These are phyloP conservation scores for Ophiocordyceps australis DNA, from an alignment of 2,329 filamentous ascomycete species.

Conservation along the genomic window DNA sequence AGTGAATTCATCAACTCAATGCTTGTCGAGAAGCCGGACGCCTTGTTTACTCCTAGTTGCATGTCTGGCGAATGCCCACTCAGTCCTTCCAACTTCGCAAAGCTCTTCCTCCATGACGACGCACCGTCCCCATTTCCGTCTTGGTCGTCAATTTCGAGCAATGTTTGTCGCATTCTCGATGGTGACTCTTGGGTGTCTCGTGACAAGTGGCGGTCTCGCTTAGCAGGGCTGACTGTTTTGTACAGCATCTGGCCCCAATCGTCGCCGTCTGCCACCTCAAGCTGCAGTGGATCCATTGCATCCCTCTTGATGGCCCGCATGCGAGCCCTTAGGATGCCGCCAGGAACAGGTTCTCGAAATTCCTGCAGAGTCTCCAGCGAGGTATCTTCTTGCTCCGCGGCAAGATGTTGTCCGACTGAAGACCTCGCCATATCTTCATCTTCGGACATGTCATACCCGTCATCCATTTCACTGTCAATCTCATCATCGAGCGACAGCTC, in stretches of 20 bases:
- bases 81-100: conserved; percentile 10
- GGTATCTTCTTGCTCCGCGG: conserved; percentile 52
- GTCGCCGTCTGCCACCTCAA: conserved; percentile 49
- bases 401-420: conserved; percentile 54
- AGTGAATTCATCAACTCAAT: conserved; percentile 95
- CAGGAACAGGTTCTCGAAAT: conserved; percentile 28
- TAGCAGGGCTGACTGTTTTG: conserved; percentile 84
- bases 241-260: conserved; percentile 91
- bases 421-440: conserved; percentile 63
- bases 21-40: conserved; percentile 61
- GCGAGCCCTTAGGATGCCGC: conserved; percentile 42
- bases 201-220: conserved; percentile 68
- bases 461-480: conserved; percentile 35
- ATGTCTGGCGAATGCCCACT: conserved; percentile 11
- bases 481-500: conserved; percentile 45
- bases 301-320: conserved; percentile 46
- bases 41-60: conserved; percentile 21
- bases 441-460: conserved; percentile 59
- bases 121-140: conserved; percentile 29
- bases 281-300: conserved; percentile 35
- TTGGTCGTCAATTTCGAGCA: conserved; percentile 15
- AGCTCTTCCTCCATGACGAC: conserved; percentile 16
- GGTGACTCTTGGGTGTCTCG: conserved; percentile 39
- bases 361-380: conserved; percentile 33
- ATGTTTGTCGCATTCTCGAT: conserved; percentile 9